Base-by-base conservation (phyloP, 2,329 filamentous ascomycete species). In the Colletotrichum liaoningense region DNA sequence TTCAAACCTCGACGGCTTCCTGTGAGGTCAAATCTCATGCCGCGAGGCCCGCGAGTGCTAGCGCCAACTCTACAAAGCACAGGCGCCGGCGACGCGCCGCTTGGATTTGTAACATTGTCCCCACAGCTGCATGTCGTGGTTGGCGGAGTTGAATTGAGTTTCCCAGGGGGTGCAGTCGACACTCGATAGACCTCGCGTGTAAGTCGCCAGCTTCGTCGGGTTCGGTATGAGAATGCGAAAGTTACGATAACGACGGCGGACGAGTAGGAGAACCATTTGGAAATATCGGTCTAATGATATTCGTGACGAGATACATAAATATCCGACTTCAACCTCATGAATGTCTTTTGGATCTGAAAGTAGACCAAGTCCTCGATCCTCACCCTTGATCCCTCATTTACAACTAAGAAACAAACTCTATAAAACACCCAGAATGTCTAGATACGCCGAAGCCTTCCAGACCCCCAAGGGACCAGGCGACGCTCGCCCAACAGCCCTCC, bases 401-500 rank as follows among this genome's bases (percentile, higher is more conserved):
- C 5, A 19, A 46, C 42, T n/a, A 4, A n/a, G 19, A 11, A n/a
- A 19, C 16, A 1, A 19, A 28, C 26, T 49, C 8, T 22, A 19
- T 2, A n/a, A n/a, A 49, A n/a, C 6, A 11, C 1, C 16, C 14
- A 8, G 19, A 7, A 69, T 72, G 69, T 58, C 49, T 2, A 52
- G 35, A 12, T 72, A 74, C 54, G 26, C 52, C 7, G 26, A 38
- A 24, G 68, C 24, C 22, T 58, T 63, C 24, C n/a, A 46, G 5
- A 55, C 26, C 3, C 74, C 73, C 6, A 14, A 49, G 35, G 73
- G 76, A 2, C 54, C 71, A 12, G 75, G 76, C 11, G 76, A 76
- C 46, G 56, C 35, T 3, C 70, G 76, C 1, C 75, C 76, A 4
- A 77, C 76, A 12, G 76, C 76, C 4, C 55, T 73, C 5, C 57